These are phyloP conservation scores for Triticum monococcum DNA, from an alignment of 176 grass and related monocot genomes.

Conservation along the genomic window DNA sequence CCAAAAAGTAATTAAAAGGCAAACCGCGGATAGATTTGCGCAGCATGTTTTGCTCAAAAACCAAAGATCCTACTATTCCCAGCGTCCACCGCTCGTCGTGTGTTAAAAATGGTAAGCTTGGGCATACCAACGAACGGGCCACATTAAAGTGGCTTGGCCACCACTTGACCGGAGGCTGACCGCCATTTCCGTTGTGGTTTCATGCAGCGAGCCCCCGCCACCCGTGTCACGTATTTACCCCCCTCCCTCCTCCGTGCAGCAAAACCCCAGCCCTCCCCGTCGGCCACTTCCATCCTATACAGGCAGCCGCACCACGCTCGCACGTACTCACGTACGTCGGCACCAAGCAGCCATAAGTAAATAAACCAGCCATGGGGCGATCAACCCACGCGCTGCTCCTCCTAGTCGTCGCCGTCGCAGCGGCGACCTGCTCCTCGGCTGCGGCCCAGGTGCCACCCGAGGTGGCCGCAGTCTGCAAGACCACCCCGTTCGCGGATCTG, in stretches of 20 bases:
- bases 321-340: neutral
- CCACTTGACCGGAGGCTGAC: neutral
- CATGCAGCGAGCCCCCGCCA: neutral
- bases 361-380: slow-evolving; percentile 26
- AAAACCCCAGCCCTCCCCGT: neutral
- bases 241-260: neutral
- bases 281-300: neutral
- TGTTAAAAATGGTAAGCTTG: slow-evolving; percentile 19
- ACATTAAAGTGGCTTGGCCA: neutral
- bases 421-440: neutral
- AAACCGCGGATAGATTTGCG: neutral
- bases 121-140: neutral
- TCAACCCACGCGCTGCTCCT: slow-evolving; percentile 5
- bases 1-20: neutral
- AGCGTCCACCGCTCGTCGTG: neutral
- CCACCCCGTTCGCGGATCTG: slow-evolving; percentile 22
- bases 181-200: slow-evolving; percentile 14
- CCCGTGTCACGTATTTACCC: slow-evolving; percentile 28
- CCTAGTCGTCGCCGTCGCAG: neutral
- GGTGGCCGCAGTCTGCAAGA: slow-evolving; percentile 29
- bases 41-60: neutral
- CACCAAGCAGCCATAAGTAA: neutral
- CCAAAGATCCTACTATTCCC: neutral
- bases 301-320: neutral
- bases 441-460: neutral